These are phyloP conservation scores for Ophiognomonia clavigignenti-juglandacearum DNA, from an alignment of 2,329 filamentous ascomycete genomes.

Conservation along the genomic window DNA sequence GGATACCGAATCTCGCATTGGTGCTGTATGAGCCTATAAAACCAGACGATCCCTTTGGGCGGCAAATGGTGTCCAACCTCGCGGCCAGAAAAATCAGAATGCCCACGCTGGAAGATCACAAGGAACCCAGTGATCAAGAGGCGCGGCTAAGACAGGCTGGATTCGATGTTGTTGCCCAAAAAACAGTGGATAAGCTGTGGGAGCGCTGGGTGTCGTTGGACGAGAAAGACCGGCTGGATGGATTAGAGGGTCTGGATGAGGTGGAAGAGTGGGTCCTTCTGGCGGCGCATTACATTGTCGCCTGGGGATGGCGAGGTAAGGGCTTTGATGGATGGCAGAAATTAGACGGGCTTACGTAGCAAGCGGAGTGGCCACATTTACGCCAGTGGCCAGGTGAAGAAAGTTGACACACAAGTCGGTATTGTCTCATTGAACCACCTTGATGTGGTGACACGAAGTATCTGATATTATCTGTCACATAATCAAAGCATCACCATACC, in stretches of 20 bases:
- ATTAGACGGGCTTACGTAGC: background rate
- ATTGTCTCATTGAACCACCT: too few species aligned
- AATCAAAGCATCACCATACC: too few species aligned
- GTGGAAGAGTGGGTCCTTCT: constrained; percentile 90
- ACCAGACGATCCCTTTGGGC: constrained; percentile 80
- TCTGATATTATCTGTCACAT: too few species aligned
- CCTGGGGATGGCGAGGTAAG: constrained; percentile 74
- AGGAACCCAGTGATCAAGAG: constrained; percentile 63
- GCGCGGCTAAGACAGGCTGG: constrained; percentile 61
- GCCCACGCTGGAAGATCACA: constrained; percentile 74
- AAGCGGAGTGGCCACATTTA: too few species aligned
- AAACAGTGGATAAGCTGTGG: constrained; percentile 61
- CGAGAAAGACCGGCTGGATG: constrained; percentile 76
- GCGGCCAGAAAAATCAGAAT: constrained; percentile 76
- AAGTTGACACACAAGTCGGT: too few species aligned
- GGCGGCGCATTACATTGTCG: constrained; percentile 82
- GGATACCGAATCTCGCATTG: constrained; percentile 47
- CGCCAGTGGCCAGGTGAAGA: too few species aligned
- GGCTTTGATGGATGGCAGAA: constrained; percentile 25
- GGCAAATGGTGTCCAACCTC: constrained; percentile 88
- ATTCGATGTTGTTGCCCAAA: constrained; percentile 44
- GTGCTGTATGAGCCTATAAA: constrained; percentile 87
- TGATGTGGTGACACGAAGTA: too few species aligned
- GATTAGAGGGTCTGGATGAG: constrained; percentile 85
- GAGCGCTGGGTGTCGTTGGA: constrained; percentile 62